Base-by-base conservation (phyloP, 495 filamentous ascomycete species). In the Tuber microsphaerosporum region DNA sequence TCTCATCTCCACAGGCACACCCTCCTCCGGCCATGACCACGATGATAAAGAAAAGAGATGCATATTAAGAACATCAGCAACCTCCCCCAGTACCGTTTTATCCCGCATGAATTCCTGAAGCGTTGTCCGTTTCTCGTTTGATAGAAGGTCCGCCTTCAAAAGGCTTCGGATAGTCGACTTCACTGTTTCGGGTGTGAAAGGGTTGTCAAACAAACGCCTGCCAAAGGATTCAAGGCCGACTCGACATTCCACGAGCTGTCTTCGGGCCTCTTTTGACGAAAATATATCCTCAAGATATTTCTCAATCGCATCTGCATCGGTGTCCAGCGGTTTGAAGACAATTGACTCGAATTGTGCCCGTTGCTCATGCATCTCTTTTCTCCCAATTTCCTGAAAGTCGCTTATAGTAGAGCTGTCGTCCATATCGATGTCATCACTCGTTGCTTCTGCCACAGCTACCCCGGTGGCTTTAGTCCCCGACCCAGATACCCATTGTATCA, bases 61-160 rank as follows among this genome's bases (percentile, higher is more conserved):
- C 89, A 92, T 90, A 77, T 91, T 92, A 65, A 92, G 82, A 22
- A 92, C 90, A 80, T 92, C 89, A 2, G 86, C 86, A 7, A 92
- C 86, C 76, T 92, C 90, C 51, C 84, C 83, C 0, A 88, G 81
- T 20, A 92, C 88, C 37, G 87, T 84, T 0, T 85, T 80, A 74
- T 89, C 90, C 42, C 84, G 85, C 72, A 87, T 84, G 75, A 91
- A 90, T 73, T 91, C 89, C 75, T 87, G 88, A 56, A 92, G 78
- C 8, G 88, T 87, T 20, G 83, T 81, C 7, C 84, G 83, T 78
- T 91, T 91, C 75, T 91, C 89, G 56, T 89, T 86, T 6, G 86
- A 85, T 22, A 91, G 85, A 26, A 91, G 85, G 65, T 90, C 89
- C 1, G 87, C 86, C 16, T 83, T 83, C 26, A 90, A 76, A 20